Evolutionary conservation across 1,139 yeast species (phyloP).

Genomic region (Scheffersomyces lignicola): DNA sequence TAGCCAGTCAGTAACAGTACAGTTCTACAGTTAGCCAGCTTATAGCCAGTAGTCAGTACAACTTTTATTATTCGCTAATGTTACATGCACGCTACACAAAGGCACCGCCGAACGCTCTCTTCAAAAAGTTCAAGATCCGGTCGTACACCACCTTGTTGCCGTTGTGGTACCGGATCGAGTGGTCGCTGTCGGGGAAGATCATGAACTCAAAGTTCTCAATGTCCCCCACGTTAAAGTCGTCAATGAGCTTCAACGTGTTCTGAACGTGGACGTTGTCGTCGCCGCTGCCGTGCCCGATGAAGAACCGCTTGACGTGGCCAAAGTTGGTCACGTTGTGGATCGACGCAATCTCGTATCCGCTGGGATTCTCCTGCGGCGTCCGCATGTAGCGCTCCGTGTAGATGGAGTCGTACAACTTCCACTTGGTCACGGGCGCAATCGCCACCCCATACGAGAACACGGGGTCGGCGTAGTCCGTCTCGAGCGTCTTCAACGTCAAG

Average conservation of each 20-base stretch:
- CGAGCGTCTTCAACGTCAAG: constrained; percentile 71
- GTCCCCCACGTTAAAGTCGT: constrained; percentile 54
- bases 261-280: constrained; percentile 85
- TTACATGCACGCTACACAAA: constrained; percentile 7
- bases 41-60: too few species aligned
- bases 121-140: constrained; percentile 42
- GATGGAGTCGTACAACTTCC: constrained; percentile 73
- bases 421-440: constrained; percentile 80
- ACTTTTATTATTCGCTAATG: constrained; percentile 1
- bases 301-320: constrained; percentile 54
- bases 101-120: constrained; percentile 14
- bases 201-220: constrained; percentile 73
- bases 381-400: constrained; percentile 81
- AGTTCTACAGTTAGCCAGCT: too few species aligned
- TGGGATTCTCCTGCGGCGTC: constrained; percentile 60
- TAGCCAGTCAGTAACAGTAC: too few species aligned
- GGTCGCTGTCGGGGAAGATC: constrained; percentile 80
- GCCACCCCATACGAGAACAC: constrained; percentile 69
- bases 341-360: constrained; percentile 55
- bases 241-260: constrained; percentile 64
- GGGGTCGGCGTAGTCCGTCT: constrained; percentile 57
- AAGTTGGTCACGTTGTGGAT: constrained; percentile 52
- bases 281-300: constrained; percentile 78
- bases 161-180: constrained; percentile 67
- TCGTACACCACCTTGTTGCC: constrained; percentile 68